Base-by-base conservation (phyloP, 2,329 filamentous ascomycete species). In the Metarhizium anisopliae region DNA sequence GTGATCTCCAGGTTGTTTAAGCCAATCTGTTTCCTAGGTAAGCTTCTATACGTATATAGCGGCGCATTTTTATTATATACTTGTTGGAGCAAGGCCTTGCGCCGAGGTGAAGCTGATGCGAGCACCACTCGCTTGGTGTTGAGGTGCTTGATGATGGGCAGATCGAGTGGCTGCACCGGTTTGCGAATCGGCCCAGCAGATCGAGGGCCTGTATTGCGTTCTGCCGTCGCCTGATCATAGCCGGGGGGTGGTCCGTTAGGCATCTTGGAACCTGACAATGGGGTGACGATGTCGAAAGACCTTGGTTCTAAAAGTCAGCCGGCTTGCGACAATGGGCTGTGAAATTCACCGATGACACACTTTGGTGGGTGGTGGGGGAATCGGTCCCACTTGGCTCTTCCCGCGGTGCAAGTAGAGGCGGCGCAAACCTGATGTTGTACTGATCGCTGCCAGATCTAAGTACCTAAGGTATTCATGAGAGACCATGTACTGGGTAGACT, bases 71-170 rank as follows among this genome's bases (percentile, higher is more conserved):
- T 14, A 20, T 30, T 2, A 40, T 59, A 49, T 70, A 87, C 84
- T 72, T 87, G 86, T 52, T 83, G 82, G 47, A 99, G 82, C 10
- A 99, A 83, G 60, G 89, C 86, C 70, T 86, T 88, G 54, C 94
- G 82, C 49, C 94, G 81, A 0, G 94, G 94, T 1, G 92, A 96
- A 20, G 88, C 84, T 2, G 92, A 96, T 53, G 94, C 94, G 32
- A 99, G 85, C 62, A 99, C 89, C 6, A 96, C 84, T 60, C 93
- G 81, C 70, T 89, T 90, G 55, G 81, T 81, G 66, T 87, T 85
- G 60, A 99, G 82, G 65, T 86, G 78, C 64, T 82, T 82, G 57
- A 99, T 76, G 55, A 91, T 85, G 16, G 93, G 92, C 18, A 97
- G 79, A 59, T 90, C 81, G 59, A 97, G 82, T 1, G 89, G 88